Evolutionary conservation across 306 rosid genomes (phyloP).

Genomic region (Vicia sativa): DNA sequence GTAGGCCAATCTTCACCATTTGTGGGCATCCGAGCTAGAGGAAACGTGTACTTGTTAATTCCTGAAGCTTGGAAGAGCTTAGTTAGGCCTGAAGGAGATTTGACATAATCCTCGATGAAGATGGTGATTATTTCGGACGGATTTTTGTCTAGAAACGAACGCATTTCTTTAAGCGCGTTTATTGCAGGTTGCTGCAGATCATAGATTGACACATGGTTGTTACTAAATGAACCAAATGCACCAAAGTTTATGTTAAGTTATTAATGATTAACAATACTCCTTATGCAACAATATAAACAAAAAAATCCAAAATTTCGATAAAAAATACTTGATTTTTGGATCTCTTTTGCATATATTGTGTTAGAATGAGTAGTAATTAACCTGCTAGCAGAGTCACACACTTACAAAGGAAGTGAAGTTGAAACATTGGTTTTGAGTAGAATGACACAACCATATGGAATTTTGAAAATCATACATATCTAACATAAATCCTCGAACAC

Average conservation of each 20-base stretch:
- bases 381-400: constrained; percentile 23
- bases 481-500: constrained; percentile 89
- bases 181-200: constrained; percentile 75
- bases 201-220: neutral
- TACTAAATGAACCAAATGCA: constrained; percentile 7
- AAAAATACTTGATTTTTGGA: too few species aligned
- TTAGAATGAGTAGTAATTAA: neutral
- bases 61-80: constrained; percentile 76
- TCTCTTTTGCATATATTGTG: too few species aligned
- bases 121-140: constrained; percentile 86
- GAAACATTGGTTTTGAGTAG: constrained; percentile 60
- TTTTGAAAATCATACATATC: constrained; percentile 86
- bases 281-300: too few species aligned
- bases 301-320: too few species aligned
- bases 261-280: neutral
- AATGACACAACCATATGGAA: constrained; percentile 89
- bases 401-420: constrained; percentile 90
- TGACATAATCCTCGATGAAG: constrained; percentile 87
- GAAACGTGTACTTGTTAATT: constrained; percentile 59
- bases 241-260: neutral
- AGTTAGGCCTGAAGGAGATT: constrained; percentile 64
- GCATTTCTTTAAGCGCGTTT: constrained; percentile 64
- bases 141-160: constrained; percentile 62
- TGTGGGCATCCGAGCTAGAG: constrained; percentile 70
- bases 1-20: constrained; percentile 85